Conservation (phyloP, 164 flowering plant genomes). For the Liriodendron chinense region DNA sequence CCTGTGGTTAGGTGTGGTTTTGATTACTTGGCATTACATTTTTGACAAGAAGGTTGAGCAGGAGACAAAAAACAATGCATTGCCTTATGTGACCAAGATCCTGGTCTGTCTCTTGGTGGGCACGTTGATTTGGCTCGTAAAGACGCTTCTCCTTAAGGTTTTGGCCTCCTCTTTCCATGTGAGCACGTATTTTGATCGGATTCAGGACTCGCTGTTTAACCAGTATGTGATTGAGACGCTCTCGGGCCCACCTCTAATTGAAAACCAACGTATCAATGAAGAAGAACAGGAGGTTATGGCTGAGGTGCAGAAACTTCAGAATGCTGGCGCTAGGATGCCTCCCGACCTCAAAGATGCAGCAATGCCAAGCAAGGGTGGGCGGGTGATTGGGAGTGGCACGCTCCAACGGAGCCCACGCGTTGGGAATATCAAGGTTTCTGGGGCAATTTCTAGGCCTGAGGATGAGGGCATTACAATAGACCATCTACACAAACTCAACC, state of each 20-base stretch:
- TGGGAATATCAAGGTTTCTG: conserved; percentile 28
- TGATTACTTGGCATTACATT: conserved; percentile 52
- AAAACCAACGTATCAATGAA: conserved; percentile 22
- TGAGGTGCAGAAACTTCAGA: conserved; percentile 42
- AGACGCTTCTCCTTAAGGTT: conserved; percentile 49
- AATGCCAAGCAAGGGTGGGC: conserved; percentile 23
- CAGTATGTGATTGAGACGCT: conserved; percentile 58
- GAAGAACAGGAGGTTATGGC: conserved; percentile 34
- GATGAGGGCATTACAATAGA: conserved; percentile 49
- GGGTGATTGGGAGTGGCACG: conserved; percentile 24
- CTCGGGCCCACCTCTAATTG: conserved; percentile 46
- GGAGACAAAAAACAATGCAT: conserved; percentile 22
- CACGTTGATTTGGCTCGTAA: conserved; percentile 46
- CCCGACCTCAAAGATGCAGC: conserved; percentile 29
- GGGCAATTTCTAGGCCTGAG: conserved; percentile 6
- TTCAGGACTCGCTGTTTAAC: conserved; percentile 55
- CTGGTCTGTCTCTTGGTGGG: conserved; percentile 50
- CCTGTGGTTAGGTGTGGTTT: conserved; percentile 61
- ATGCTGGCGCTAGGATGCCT: conserved; percentile 38
- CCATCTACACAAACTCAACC: conserved; percentile 55
- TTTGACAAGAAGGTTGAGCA: conserved; percentile 44
- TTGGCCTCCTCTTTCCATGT: conserved; percentile 57
- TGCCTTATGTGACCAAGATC: conserved; percentile 48
- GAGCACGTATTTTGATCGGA: conserved; percentile 50
- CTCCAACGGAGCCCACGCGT: conserved; percentile 23